Evolutionary conservation across 805 yeast species (phyloP), one percentile per base, ranked within the genome.

Genomic region (Candida succiphila): DNA sequence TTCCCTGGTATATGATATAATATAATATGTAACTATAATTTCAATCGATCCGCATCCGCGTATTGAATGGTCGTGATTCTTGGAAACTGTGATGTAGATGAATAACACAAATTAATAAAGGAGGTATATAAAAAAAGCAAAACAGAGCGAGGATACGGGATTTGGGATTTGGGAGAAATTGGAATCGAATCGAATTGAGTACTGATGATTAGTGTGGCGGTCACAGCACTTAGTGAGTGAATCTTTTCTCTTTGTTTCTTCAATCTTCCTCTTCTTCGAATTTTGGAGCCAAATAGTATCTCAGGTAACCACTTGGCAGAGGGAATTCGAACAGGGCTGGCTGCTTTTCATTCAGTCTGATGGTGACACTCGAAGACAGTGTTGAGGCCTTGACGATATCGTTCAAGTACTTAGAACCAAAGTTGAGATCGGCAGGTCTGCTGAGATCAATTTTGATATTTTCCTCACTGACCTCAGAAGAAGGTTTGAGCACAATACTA

Each of bases 211-310:
- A n/a, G n/a, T n/a, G n/a, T n/a, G n/a, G n/a, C n/a, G n/a, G n/a
- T n/a, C n/a, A n/a, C n/a, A n/a, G n/a, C n/a, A n/a, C n/a, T n/a
- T n/a, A n/a, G n/a, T n/a, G n/a, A n/a, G n/a, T n/a, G n/a, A n/a
- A n/a, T n/a, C n/a, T n/a, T n/a, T n/a, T n/a, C n/a, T n/a, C n/a
- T n/a, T n/a, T n/a, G n/a, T n/a, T n/a, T n/a, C n/a, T n/a, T n/a
- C n/a, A n/a, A n/a, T n/a, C 7, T 7, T 83, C 92, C 43, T 84
- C 95, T 43, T 88, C 97, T 44, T 83, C 95, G 56, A 92, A 86
- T 71, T 92, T 89, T 39, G 98, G 98, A 48, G 98, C 98, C 58
- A 92, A 72, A 73, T 84, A 92, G 74, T 83, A 92, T 58, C 95
- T 80, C 58, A 92, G 68, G 61, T 85, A 84, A 35, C 98, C 98